Percentiles rank a stretch among this genome's conserved stretches.
Conservation (phyloP, 768 basidiomycete genomes). For the Trametes maxima region DNA sequence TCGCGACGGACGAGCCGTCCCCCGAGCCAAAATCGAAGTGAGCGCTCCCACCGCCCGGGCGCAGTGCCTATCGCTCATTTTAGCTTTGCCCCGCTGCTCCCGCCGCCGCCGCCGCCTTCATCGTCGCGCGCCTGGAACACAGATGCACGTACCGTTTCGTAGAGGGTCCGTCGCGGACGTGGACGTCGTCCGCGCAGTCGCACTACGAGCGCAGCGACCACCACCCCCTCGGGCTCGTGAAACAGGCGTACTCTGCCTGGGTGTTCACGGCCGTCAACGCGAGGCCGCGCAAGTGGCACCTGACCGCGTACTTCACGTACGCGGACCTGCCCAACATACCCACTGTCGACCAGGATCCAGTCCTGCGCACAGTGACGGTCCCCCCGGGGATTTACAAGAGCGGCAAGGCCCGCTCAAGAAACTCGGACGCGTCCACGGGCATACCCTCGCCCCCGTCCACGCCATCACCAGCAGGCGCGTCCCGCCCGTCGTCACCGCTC, state of each 20-base stretch:
- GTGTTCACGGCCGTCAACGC: conserved; percentile 48
- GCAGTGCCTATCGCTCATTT: conserved; percentile 27
- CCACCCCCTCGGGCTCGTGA: conserved; percentile 60
- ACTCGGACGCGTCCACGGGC: conserved; percentile 34
- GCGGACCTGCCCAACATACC: conserved; percentile 41
- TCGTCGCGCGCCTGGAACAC: neutral
- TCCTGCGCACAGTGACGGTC: conserved; percentile 38
- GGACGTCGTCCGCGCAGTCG: conserved; percentile 53
- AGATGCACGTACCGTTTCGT: conserved; percentile 52
- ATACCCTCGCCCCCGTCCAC: conserved; percentile 30
- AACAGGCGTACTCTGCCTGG: conserved; percentile 74
- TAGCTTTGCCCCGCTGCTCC: neutral
- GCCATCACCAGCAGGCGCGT: conserved; percentile 26
- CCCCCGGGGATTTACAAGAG: conserved; percentile 44
- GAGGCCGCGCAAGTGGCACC: conserved; percentile 64
- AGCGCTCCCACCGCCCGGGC: conserved; percentile 21
- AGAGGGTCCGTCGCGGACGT: conserved; percentile 53
- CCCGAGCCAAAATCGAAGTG: conserved; percentile 44
- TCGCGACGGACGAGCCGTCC: conserved; percentile 47
- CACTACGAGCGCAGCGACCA: conserved; percentile 58
- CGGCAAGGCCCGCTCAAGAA: conserved; percentile 43
- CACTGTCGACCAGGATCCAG: conserved; percentile 41
- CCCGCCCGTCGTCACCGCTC: conserved; percentile 22
- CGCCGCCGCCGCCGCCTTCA: too few species aligned
- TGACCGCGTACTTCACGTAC: conserved; percentile 52